These are phyloP conservation scores for Hymenoscyphus fraxineus DNA, from an alignment of 2,329 filamentous ascomycete genomes.

Conservation along the genomic window DNA sequence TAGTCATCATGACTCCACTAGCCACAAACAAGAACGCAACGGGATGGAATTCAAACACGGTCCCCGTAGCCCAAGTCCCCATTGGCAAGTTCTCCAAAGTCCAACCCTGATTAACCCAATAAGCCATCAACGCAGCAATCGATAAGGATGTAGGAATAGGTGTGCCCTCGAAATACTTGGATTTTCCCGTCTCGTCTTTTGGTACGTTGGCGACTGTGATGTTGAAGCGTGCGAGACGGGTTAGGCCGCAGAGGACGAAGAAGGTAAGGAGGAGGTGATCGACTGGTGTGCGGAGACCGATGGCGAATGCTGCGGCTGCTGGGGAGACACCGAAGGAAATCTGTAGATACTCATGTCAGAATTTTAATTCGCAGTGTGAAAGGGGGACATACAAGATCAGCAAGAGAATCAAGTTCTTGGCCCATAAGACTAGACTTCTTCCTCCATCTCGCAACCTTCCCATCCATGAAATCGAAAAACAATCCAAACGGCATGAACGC, in stretches of 20 bases:
- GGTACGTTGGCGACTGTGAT: slow-evolving; percentile 86
- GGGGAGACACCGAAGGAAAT: slow-evolving; percentile 94
- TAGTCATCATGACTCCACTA: slow-evolving; percentile 94
- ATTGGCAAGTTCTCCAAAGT: slow-evolving; percentile 73
- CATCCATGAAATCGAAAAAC: slow-evolving; percentile 98
- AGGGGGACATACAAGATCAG: slow-evolving; percentile 70
- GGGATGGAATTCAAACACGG: slow-evolving; percentile 78
- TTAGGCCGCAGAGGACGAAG: slow-evolving; percentile 93
- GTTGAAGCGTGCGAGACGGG: slow-evolving; percentile 93
- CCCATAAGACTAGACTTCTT: slow-evolving; percentile 98
- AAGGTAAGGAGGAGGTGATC: slow-evolving; percentile 79
- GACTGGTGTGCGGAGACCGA: slow-evolving; percentile 78
- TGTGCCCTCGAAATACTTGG: slow-evolving; percentile 93
- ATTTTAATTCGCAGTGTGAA: no score
- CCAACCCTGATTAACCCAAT: slow-evolving; percentile 80
- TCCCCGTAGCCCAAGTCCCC: slow-evolving; percentile 65
- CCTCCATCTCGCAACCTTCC: slow-evolving; percentile 92
- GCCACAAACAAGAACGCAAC: slow-evolving; percentile 74
- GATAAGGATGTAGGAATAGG: slow-evolving; percentile 88
- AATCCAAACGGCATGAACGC: slow-evolving; percentile 86
- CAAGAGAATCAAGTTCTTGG: slow-evolving; percentile 92
- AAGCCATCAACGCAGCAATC: slow-evolving; percentile 81
- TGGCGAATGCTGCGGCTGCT: slow-evolving; percentile 79
- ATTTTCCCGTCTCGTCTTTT: slow-evolving; percentile 89
- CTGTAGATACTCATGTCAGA: slow-evolving; percentile 43